phyloP scores from a whole-genome alignment of 2,329 filamentous ascomycete genomes.

The Claviceps sp. region DNA sequence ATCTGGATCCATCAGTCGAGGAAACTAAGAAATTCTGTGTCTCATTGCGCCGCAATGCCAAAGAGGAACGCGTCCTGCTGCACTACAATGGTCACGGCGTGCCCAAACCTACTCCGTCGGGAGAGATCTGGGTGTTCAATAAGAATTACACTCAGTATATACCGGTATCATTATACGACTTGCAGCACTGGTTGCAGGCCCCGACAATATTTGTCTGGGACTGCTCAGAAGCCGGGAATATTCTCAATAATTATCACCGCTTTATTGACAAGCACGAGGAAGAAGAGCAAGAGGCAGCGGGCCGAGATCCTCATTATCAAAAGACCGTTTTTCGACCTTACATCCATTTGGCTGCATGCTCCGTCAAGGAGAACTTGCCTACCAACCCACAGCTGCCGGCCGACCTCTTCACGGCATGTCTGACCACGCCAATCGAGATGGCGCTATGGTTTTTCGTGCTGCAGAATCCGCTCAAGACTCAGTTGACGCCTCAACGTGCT shows the following conservation, averaged over 20 bases:
- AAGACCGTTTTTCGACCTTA: constrained; percentile 57
- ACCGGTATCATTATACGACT: constrained; percentile 84
- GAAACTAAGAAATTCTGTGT: constrained; percentile 95
- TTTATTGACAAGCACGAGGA: constrained; percentile 92
- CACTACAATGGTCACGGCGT: constrained; percentile 99
- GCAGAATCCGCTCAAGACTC: constrained; percentile 64
- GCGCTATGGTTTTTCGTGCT: constrained; percentile 92
- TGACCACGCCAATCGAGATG: constrained; percentile 96
- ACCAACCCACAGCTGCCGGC: constrained; percentile 89
- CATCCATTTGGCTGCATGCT: constrained; percentile 87
- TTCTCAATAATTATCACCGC: constrained; percentile 85
- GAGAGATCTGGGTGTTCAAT: constrained; percentile 99
- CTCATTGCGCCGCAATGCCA: constrained; percentile 78
- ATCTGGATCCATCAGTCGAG: constrained; percentile 89
- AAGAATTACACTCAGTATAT: constrained; percentile 99
- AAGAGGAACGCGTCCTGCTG: constrained; percentile 90
- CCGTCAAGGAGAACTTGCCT: constrained; percentile 79
- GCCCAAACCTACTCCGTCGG: constrained; percentile 85
- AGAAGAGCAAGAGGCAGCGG: constrained; percentile 65
- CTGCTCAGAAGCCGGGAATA: constrained; percentile 91
- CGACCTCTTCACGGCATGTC: constrained; percentile 88
- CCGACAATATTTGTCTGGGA: constrained; percentile 97
- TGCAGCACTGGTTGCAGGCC: constrained; percentile 90
- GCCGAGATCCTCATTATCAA: constrained; percentile 69
- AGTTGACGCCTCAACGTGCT: constrained; percentile 66